Percentiles rank a stretch among this genome's conserved stretches.
Evolutionary conservation across 2,329 filamentous ascomycete species (phyloP).

Genomic region (Venturia aucupariae): DNA sequence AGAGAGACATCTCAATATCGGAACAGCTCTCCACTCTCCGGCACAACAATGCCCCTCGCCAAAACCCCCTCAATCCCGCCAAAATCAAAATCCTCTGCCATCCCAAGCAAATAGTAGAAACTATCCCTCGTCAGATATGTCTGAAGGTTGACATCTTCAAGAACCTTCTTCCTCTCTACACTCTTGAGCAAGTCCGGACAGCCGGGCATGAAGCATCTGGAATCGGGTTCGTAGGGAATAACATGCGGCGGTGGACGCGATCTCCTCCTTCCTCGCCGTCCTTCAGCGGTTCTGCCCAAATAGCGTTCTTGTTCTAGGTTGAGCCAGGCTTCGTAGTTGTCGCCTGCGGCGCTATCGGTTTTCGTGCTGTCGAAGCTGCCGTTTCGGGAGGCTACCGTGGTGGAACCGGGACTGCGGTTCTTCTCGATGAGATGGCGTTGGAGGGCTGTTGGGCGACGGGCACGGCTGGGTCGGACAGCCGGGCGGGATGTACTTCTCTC

Average conservation of each 20-base stretch:
- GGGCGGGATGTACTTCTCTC: conserved; percentile 9
- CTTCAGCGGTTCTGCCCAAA: neutral
- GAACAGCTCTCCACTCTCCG: neutral
- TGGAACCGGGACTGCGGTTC: conserved; percentile 5
- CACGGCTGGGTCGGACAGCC: neutral
- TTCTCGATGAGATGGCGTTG: conserved; percentile 10
- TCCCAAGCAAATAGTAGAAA: neutral
- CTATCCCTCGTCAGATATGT: neutral
- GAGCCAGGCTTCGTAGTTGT: neutral
- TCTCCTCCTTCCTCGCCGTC: neutral
- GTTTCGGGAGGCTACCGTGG: neutral
- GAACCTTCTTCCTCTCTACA: conserved; percentile 3
- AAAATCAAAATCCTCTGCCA: neutral
- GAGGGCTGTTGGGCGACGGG: conserved; percentile 12
- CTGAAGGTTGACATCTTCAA: conserved; percentile 2
- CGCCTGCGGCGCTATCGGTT: conserved; percentile 3
- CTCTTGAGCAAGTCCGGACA: neutral
- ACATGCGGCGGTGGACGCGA: neutral
- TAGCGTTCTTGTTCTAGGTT: neutral
- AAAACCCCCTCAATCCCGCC: neutral
- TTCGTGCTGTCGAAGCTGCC: conserved; percentile 11
- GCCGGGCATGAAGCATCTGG: neutral
- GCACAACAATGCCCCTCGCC: neutral
- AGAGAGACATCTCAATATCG: neutral
- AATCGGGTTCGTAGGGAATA: neutral